Evolutionary conservation across 2,329 filamentous ascomycete species (phyloP), one percentile per base, ranked within the genome.

Genomic region (Ophiosphaerella korrae): DNA sequence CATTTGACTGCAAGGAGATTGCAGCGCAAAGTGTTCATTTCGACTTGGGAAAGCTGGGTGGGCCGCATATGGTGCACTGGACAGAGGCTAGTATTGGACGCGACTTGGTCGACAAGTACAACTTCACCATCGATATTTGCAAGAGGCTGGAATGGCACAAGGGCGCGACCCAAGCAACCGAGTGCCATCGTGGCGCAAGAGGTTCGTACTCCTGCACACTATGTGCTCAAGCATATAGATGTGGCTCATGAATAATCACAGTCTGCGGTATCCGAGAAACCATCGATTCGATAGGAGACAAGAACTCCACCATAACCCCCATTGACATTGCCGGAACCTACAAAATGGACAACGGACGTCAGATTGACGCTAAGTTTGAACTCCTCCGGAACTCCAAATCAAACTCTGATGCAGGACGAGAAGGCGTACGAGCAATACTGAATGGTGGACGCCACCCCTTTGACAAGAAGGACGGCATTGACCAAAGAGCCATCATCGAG

Each of bases 61-160:
- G 88, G 1, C 86, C 88, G 31, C 88, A 88, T 70, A 84, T 85
- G 0, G 85, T 91, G 33, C 80, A 90, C 64, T 79, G 78, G 60
- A 74, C 80, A 31, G 69, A 77, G 12, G 64, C 70, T 5, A 69
- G 75, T 16, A 50, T 70, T 7, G 66, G 66, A 7, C 80, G 80
- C 16, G 80, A 78, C 13, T 78, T 79, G 13, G 77, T 83, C 24
- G 80, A 78, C 53, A 94, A 94, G 72, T 90, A 86, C 23, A 93
- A 90, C 37, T 95, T 91, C 73, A 92, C 89, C 1, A 70, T 95
- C 50, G 88, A 95, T 64, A 80, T 95, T 42, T 96, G 91, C 76
- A 75, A 79, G 45, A 79, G 84, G 6, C 75, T 96, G 58, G 83
- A 84, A 71, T 82, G 83, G 68, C 82, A 80, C 42, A 84, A 83